Percentiles rank a stretch among this genome's conserved stretches.
Evolutionary conservation across 1,284 basidiomycete genomes (phyloP).

Genomic region (Cryptococcus floricola): DNA sequence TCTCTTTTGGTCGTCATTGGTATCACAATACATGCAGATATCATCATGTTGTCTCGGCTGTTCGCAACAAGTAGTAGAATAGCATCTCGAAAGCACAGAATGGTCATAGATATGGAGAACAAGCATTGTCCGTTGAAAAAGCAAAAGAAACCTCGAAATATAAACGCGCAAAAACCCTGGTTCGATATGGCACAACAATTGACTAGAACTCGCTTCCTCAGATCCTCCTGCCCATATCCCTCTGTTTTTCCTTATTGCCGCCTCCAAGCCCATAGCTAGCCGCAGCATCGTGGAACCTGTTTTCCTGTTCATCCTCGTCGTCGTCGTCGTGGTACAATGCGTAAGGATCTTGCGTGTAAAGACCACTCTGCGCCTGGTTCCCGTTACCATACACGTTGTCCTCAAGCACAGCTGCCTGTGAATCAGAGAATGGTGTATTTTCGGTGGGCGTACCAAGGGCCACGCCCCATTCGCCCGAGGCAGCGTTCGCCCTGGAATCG

Average conservation of each 20-base stretch:
- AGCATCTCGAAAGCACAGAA: too few species aligned
- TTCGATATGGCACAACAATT: not conserved
- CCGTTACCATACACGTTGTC: conserved; percentile 20
- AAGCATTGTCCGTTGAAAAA: not conserved
- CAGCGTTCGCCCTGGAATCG: not conserved
- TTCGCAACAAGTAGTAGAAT: too few species aligned
- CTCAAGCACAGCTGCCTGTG: conserved; percentile 10
- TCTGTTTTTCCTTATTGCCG: not conserved
- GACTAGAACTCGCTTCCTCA: not conserved
- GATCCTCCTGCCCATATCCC: not conserved
- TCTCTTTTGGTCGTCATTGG: too few species aligned
- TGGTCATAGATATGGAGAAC: not conserved
- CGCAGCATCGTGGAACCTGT: conserved; percentile 12
- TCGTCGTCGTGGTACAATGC: conserved; percentile 26
- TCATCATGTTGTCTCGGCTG: too few species aligned
- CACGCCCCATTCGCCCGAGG: conserved; percentile 39
- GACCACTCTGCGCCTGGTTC: conserved; percentile 16
- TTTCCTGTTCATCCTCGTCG: conserved; percentile 8
- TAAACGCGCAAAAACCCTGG: not conserved
- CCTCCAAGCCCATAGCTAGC: conserved; percentile 8
- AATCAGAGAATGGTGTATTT: conserved; percentile 16
- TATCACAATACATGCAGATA: too few species aligned
- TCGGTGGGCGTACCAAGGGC: conserved; percentile 27
- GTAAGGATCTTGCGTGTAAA: conserved; percentile 34
- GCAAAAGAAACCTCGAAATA: not conserved